Evolutionary conservation across 208 protist genomes (phyloP), one percentile per base, ranked within the genome.

Genomic region (Jaenimonas drosophilae): DNA sequence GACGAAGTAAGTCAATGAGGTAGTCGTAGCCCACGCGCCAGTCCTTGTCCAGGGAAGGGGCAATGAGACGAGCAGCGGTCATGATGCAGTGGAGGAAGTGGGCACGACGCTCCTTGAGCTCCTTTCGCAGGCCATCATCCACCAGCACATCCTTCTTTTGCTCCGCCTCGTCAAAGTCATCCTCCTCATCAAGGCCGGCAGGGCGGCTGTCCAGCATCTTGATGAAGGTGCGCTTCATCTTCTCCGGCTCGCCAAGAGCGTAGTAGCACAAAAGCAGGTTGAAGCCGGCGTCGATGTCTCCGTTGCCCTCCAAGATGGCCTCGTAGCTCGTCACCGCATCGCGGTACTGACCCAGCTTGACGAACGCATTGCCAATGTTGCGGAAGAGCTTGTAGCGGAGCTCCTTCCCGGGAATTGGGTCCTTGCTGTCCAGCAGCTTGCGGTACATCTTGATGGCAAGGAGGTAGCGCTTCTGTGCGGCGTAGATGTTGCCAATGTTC

Each of bases 401-500:
- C 39, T 97, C 91, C 55, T 89, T 93, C 19, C 78, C 82, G 16
- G 90, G 74, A n/a, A n/a, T n/a, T 0, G 60, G 54, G 12, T 81
- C 78, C 36, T 97, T 93, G 62, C 97, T 90, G 60, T 98, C 96
- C 6, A 98, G 72, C 40, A 92, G 87, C 71, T 93, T 95, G 52
- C 85, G 78, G 75, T 96, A 97, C 94, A 97, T 97, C 76, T 98
- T 97, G 57, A 98, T 97, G 17, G 96, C 96, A 11, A 93, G 58
- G 11, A 91, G 66, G 64, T 96, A 98, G 54, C 97, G 96, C 45
- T 95, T 85, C 76, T 98, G 90, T 31, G 93, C 85, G 40, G 88
- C 96, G 70, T 97, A 97, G 43, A 98, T 98, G 87, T 98, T 98
- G 52, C 96, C 96, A 79, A 98, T 98, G 67, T 98, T 98, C 26